Percentiles rank a stretch among this genome's conserved stretches.
phyloP scores from a whole-genome alignment of 2,329 filamentous ascomycete species.

The Nemania sp. region DNA sequence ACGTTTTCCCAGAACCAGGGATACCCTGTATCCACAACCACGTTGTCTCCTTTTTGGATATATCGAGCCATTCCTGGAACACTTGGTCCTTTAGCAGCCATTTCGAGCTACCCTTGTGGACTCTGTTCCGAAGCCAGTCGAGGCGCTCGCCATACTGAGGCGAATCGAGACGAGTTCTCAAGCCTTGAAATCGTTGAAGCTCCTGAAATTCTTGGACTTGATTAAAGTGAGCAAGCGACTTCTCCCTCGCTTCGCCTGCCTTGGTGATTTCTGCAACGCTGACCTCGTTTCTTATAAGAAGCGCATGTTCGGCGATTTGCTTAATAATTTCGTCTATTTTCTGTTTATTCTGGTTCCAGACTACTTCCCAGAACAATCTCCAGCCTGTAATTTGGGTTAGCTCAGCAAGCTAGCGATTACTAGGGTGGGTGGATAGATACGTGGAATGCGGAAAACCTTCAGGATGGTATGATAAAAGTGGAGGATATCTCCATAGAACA shows the following conservation, averaged over 20 bases:
- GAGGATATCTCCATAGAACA: conserved; percentile 23
- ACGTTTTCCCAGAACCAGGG: conserved; percentile 29
- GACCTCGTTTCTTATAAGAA: conserved; percentile 33
- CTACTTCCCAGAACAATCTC: too few relatives aligned
- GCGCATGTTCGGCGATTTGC: too few relatives aligned
- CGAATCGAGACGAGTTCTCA: conserved; percentile 36
- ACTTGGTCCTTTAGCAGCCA: conserved; percentile 37
- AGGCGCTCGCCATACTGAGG: conserved; percentile 31
- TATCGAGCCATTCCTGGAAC: conserved; percentile 38
- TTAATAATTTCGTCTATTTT: too few relatives aligned
- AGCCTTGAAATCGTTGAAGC: conserved; percentile 29
- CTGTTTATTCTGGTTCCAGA: too few relatives aligned
- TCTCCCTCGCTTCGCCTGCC: neutral
- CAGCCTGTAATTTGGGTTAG: too few relatives aligned
- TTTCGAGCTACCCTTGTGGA: conserved; percentile 5
- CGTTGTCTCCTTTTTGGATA: conserved; percentile 1
- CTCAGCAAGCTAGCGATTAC: too few relatives aligned
- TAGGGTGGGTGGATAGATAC: too few relatives aligned
- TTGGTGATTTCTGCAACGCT: neutral
- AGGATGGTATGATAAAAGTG: conserved; percentile 13
- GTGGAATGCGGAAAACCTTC: neutral
- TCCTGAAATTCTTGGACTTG: conserved; percentile 12
- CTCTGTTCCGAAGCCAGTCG: conserved; percentile 24
- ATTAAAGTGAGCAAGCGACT: conserved; percentile 29
- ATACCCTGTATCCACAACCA: conserved; percentile 45